Conservation (phyloP, 805 yeast species). For the Maudiozyma barnettii region DNA sequence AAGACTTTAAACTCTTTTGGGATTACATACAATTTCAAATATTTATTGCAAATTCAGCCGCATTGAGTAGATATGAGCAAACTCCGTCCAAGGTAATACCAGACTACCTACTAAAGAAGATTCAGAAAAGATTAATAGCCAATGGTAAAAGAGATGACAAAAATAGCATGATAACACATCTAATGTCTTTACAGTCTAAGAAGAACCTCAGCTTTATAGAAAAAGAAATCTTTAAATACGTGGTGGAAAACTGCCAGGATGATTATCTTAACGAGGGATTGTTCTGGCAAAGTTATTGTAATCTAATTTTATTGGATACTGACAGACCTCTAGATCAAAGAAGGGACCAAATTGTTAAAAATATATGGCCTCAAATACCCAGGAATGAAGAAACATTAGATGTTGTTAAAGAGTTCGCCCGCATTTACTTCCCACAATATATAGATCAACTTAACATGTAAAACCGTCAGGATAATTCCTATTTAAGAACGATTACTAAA, state of each 20-base stretch:
- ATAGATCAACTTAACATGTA: too few species aligned
- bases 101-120: conserved; percentile 7
- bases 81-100: conserved; percentile 5
- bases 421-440: conserved; percentile 24
- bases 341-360: conserved; percentile 14
- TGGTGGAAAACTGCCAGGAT: conserved; percentile 11
- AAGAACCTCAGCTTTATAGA: conserved; percentile 17
- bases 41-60: conserved; percentile 10
- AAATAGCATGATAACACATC: conserved; percentile 11
- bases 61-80: conserved; percentile 14
- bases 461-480: too few species aligned
- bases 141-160: conserved; percentile 12
- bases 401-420: conserved; percentile 13
- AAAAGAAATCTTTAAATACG: conserved; percentile 14
- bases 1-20: conserved; percentile 25
- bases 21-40: conserved; percentile 23
- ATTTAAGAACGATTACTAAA: too few species aligned
- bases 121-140: conserved; percentile 14
- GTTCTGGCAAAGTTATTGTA: conserved; percentile 25
- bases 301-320: conserved; percentile 19
- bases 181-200: conserved; percentile 19
- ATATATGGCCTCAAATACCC: conserved; percentile 17
- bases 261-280: conserved; percentile 14
- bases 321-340: conserved; percentile 19
- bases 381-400: conserved; percentile 1